Base-by-base conservation (phyloP, 352 stramenopile genomes). In the Phytophthora pisi region DNA sequence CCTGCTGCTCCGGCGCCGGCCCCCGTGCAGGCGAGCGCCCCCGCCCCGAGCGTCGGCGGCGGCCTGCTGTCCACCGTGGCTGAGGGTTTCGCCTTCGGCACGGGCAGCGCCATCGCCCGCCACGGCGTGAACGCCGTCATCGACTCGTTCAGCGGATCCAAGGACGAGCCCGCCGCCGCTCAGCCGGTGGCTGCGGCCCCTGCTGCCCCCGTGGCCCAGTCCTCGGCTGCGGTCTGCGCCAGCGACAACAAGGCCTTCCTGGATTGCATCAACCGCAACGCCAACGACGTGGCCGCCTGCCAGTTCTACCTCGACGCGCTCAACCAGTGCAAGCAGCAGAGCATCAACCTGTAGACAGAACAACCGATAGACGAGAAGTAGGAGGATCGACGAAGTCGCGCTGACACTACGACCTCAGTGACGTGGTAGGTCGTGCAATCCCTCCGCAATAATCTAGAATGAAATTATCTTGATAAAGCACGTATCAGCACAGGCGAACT, bases 71-170 rank as follows among this genome's bases (percentile, higher is more conserved):
- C 90, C 60, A 98, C 95, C 16, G 97, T 99, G 70, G 95, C 90
- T 0, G 93, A 99, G 67, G 96, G 97, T 59, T 98, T 99, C 84
- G 96, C 96, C 5, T 99, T 98, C 74, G 97, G 97, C 68, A 98
- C 95, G 13, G 97, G 96, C 71, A 98, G 87, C 26, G 93, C 96
- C 38, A 97, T 99, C 68, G 97, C 96, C 26, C 96, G 98, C 56
- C 90, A 88, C 56, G 94, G 81, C 11, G 88, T 95, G 43, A 76
- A 88, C 70, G 76, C 86, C 31, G 86, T 79, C 20, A 68, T 82
- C 10, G 77, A 92, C 66, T 86, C 82, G 45, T 89, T 96, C 64
- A 71, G 81, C 61, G 74, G 83, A 34, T 79, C 79, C 61, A 73
- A 79, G 34, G 79, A 81, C 55, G 75, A 87, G 23, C 58, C 71